These are phyloP conservation scores for Annona cherimola DNA, from an alignment of 164 flowering plant genomes.

Conservation along the genomic window DNA sequence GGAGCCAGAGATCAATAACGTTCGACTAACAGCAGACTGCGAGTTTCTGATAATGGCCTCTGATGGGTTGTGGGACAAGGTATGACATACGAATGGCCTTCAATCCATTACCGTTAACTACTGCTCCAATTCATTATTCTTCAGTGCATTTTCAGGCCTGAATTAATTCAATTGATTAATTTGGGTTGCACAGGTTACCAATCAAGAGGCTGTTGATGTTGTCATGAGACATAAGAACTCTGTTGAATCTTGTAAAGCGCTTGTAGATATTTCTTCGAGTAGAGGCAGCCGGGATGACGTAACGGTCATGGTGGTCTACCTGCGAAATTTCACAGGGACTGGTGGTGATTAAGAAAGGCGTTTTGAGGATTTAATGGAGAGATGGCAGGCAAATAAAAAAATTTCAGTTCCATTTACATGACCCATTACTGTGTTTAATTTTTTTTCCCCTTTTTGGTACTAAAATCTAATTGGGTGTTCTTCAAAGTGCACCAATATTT, in stretches of 20 bases:
- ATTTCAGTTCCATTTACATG: neutral
- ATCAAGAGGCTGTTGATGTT: conserved; percentile 55
- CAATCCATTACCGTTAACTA: neutral
- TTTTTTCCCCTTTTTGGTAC: no score
- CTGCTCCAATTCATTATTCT: neutral
- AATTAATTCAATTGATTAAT: neutral
- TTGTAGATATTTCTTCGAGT: conserved; percentile 35
- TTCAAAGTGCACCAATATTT: no score
- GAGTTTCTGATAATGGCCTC: conserved; percentile 56
- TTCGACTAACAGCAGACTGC: conserved; percentile 32
- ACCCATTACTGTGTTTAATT: neutral
- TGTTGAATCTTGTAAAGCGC: conserved; percentile 37
- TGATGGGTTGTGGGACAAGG: conserved; percentile 74
- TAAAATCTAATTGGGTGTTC: no score
- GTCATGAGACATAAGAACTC: conserved; percentile 16
- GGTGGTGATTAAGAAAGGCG: neutral
- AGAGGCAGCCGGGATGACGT: conserved; percentile 51
- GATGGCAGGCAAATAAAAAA: neutral
- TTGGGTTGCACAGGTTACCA: conserved; percentile 28
- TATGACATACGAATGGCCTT: conserved; percentile 8
- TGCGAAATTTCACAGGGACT: conserved; percentile 16
- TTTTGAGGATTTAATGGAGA: neutral
- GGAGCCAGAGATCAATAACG: conserved; percentile 37
- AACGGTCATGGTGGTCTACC: conserved; percentile 46
- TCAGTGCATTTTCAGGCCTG: neutral